Evolutionary conservation across 192 early-diverging fungal species (phyloP).

Genomic region (Linnemannia schmuckeri): DNA sequence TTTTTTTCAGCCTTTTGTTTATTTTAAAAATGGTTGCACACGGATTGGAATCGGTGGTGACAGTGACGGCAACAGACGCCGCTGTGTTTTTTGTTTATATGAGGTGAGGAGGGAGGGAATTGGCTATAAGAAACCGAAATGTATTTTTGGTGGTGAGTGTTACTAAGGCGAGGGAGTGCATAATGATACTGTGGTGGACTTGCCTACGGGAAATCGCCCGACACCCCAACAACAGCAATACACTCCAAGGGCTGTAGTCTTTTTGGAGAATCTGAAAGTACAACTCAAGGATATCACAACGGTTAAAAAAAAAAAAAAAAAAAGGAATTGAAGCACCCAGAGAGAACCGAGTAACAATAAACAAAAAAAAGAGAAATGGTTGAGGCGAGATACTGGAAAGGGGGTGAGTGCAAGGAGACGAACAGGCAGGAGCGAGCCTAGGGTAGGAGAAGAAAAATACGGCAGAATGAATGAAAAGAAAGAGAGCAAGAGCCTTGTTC

Average conservation of each 20-base stretch:
- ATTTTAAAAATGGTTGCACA: background rate
- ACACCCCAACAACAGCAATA: background rate
- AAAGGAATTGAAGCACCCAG: background rate
- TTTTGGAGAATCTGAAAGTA: background rate
- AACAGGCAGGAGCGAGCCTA: background rate
- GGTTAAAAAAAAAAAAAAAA: background rate
- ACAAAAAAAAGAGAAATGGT: background rate
- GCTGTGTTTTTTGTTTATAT: too few relatives aligned
- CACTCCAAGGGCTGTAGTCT: constrained; percentile 1
- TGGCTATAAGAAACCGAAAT: background rate
- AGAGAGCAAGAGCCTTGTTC: background rate
- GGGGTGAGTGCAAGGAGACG: background rate
- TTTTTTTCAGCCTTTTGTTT: background rate
- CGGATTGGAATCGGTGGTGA: background rate
- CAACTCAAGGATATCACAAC: too few relatives aligned
- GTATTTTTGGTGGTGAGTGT: too few relatives aligned
- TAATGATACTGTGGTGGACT: background rate
- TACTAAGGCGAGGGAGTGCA: background rate
- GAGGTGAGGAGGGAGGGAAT: too few relatives aligned
- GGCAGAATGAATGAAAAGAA: background rate
- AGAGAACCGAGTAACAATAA: background rate
- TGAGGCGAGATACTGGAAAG: background rate
- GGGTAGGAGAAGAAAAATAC: background rate
- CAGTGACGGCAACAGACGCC: background rate
- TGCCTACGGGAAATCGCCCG: background rate